Conservation (phyloP, 176 grass and related monocot genomes). For the Musa acuminata region DNA sequence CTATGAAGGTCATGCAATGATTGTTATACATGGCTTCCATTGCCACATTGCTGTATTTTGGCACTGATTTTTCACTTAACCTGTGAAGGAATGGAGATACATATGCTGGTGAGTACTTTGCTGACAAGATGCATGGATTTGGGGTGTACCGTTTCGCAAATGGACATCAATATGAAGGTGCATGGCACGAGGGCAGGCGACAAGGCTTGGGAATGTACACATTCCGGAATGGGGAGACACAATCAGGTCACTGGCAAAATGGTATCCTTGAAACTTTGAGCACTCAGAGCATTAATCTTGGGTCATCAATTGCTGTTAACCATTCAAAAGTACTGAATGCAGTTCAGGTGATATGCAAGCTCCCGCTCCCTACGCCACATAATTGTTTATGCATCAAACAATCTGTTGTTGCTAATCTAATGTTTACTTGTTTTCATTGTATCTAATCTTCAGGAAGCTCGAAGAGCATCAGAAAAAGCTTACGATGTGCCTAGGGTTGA, state of each 20-base stretch:
- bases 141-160: constrained; percentile 95
- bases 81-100: constrained; percentile 83
- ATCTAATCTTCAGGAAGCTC: constrained; percentile 58
- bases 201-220: constrained; percentile 98
- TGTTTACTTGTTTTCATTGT: background rate
- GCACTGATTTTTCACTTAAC: background rate
- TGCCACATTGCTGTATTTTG: background rate
- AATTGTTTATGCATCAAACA: background rate
- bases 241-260: constrained; percentile 98
- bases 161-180: constrained; percentile 90
- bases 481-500: constrained; percentile 78
- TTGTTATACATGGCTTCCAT: background rate
- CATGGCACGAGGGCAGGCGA: constrained; percentile 95
- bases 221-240: constrained; percentile 95
- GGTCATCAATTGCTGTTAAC: constrained; percentile 86
- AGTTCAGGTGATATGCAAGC: constrained; percentile 55
- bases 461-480: constrained; percentile 84
- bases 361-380: too few relatives aligned
- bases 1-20: background rate
- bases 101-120: constrained; percentile 93
- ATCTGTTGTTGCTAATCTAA: background rate
- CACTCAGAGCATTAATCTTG: constrained; percentile 59
- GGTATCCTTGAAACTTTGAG: constrained; percentile 73
- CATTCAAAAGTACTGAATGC: constrained; percentile 93
- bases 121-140: constrained; percentile 97